A percentile compares a stretch with the other conserved stretches of the same genome.
phyloP scores from a whole-genome alignment of 2,329 filamentous ascomycete species.

The Akanthomyces uredinophilus region DNA sequence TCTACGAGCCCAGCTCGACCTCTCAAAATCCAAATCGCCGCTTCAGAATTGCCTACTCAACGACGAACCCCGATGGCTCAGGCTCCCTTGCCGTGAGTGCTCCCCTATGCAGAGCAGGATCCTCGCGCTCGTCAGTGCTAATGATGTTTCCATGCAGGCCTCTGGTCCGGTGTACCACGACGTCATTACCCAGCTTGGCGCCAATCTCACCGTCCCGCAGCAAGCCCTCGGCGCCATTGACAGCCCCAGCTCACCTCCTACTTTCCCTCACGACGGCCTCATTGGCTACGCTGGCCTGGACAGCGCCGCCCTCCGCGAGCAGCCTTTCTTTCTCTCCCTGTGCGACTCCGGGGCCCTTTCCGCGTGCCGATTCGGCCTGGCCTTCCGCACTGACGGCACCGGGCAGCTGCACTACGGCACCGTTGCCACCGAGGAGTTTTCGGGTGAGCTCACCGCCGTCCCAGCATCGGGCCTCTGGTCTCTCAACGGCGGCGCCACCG shows the following conservation, averaged over 20 bases:
- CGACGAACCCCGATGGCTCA: conserved; percentile 19
- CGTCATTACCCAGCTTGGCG: conserved; percentile 17
- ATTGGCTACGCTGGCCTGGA: conserved; percentile 18
- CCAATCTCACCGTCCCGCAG: conserved; percentile 17
- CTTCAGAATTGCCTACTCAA: conserved; percentile 19
- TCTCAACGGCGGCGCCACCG: conserved; percentile 15
- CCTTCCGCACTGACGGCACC: conserved; percentile 18
- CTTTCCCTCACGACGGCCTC: conserved; percentile 19
- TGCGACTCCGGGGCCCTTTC: conserved; percentile 17
- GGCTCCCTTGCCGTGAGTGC: conserved; percentile 15
- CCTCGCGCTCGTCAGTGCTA: neutral
- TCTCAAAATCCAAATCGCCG: conserved; percentile 10
- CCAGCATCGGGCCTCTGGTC: conserved; percentile 7
- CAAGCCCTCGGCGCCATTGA: conserved; percentile 17
- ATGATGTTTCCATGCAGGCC: conserved; percentile 11
- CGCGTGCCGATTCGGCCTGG: conserved; percentile 20
- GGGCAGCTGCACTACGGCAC: conserved; percentile 20
- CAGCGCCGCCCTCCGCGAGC: conserved; percentile 9
- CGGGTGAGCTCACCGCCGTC: conserved; percentile 14
- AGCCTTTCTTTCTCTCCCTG: conserved; percentile 18
- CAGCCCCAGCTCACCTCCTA: conserved; percentile 12
- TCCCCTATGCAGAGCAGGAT: neutral
- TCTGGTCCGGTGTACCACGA: conserved; percentile 18
- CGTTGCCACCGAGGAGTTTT: conserved; percentile 15
- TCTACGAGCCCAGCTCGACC: conserved; percentile 17